Evolutionary conservation across 2,329 filamentous ascomycete species (phyloP).

Genomic region (Hypoxylon sp.): DNA sequence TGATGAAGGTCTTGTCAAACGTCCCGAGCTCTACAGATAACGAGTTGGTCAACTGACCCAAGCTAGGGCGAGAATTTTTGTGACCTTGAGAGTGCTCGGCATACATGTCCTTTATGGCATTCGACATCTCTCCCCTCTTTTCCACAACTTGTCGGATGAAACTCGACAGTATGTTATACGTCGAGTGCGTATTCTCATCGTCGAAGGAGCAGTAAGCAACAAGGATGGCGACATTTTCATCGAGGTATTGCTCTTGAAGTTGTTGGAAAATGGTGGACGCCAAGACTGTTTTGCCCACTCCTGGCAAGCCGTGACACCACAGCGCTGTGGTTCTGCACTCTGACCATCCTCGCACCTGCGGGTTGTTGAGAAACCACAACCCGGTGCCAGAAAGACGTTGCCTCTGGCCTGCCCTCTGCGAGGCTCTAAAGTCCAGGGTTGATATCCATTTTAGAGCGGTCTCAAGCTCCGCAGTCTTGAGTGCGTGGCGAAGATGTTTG

Average conservation of each 20-base stretch:
- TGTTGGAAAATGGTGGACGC: slow-evolving; percentile 7
- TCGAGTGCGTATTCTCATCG: slow-evolving; percentile 14
- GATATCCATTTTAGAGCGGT: slow-evolving; percentile 15
- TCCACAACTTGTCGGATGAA: slow-evolving; percentile 17
- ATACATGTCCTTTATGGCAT: slow-evolving; percentile 8
- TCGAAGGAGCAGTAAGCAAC: slow-evolving; percentile 14
- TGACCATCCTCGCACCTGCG: slow-evolving; percentile 18
- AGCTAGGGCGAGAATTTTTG: neutral
- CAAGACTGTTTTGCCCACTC: slow-evolving; percentile 11
- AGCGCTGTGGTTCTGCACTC: slow-evolving; percentile 16
- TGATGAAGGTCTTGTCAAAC: slow-evolving; percentile 7
- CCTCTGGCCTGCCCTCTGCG: slow-evolving; percentile 6
- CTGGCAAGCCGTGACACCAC: slow-evolving; percentile 17
- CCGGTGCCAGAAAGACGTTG: slow-evolving; percentile 13
- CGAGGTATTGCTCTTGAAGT: slow-evolving; percentile 8
- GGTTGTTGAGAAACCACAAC: slow-evolving; percentile 17
- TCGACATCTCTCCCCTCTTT: slow-evolving; percentile 19
- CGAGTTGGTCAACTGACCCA: slow-evolving; percentile 11
- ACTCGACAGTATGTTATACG: slow-evolving; percentile 10
- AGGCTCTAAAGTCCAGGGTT: slow-evolving; percentile 4
- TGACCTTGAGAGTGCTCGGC: neutral
- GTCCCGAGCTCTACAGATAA: slow-evolving; percentile 7
- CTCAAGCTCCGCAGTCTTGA: slow-evolving; percentile 13
- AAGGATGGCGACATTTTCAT: slow-evolving; percentile 1
- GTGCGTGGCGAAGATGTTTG: slow-evolving; percentile 12